These are phyloP conservation scores for Tuctoria greenei DNA, from an alignment of 176 grass and related monocot species.

Conservation along the genomic window DNA sequence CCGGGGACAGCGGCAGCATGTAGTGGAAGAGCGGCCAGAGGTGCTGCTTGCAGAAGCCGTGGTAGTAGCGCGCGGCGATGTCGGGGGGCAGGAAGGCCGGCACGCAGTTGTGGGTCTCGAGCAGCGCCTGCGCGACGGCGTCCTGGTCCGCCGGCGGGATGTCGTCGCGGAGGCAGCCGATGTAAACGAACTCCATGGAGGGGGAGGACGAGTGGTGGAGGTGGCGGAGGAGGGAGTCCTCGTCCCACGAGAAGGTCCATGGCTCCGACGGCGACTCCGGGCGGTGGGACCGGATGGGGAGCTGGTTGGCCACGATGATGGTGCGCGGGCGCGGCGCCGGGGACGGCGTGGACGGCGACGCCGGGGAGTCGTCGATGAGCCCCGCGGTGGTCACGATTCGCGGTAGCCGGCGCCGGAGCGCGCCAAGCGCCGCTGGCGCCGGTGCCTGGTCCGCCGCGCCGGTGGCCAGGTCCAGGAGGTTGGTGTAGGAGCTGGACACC, in stretches of 20 bases:
- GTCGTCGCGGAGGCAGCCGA: conserved; percentile 86
- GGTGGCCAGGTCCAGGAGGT: conserved; percentile 82
- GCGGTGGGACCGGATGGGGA: conserved; percentile 60
- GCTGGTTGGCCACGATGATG: conserved; percentile 92
- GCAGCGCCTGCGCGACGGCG: conserved; percentile 74
- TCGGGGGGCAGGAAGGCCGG: conserved; percentile 73
- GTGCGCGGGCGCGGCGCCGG: conserved; percentile 64
- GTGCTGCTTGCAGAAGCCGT: conserved; percentile 99
- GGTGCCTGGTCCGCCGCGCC: conserved; percentile 71
- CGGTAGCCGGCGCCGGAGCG: conserved; percentile 67
- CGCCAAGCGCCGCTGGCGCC: conserved; percentile 45
- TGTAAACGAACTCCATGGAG: conserved; percentile 84
- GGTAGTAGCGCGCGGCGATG: conserved; percentile 72
- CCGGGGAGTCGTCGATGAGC: conserved; percentile 68
- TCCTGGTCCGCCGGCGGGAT: conserved; percentile 67
- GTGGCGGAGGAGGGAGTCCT: conserved; percentile 87
- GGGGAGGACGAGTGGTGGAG: conserved; percentile 57
- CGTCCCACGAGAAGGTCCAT: conserved; percentile 84
- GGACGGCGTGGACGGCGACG: conserved; percentile 51
- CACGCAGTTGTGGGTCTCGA: conserved; percentile 80
- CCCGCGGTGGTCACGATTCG: conserved; percentile 71
- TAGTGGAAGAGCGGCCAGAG: conserved; percentile 98
- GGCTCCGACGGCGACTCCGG: conserved; percentile 41
- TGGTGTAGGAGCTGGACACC: conserved; percentile 88
- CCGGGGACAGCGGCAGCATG: conserved; percentile 87